phyloP scores from a whole-genome alignment of 306 rosid species.

The Rosa lucieae region DNA sequence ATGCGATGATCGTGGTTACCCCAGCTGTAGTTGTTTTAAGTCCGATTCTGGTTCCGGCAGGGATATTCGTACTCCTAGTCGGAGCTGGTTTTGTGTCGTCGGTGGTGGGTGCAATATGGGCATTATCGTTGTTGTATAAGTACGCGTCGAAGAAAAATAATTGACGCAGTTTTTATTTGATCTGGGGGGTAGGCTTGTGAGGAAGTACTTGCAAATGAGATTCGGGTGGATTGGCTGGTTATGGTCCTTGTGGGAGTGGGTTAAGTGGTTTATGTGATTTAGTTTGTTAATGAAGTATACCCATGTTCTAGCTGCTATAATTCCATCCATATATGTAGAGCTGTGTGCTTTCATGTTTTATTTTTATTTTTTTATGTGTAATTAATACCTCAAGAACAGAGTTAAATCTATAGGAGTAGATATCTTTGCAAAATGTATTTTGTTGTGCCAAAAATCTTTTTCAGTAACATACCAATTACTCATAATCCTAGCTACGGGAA shows the following conservation, averaged over 20 bases:
- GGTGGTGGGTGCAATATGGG: conserved; percentile 29
- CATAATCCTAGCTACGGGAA: too few relatives aligned
- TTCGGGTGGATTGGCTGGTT: neutral
- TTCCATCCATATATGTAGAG: neutral
- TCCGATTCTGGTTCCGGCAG: conserved; percentile 55
- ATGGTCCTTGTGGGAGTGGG: neutral
- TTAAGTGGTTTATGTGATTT: neutral
- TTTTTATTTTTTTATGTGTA: too few relatives aligned
- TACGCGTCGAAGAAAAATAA: neutral
- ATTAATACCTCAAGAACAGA: too few relatives aligned
- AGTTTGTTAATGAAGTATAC: neutral
- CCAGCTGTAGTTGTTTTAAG: conserved; percentile 58
- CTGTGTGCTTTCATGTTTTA: too few relatives aligned
- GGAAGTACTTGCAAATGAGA: neutral
- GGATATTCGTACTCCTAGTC: conserved; percentile 28
- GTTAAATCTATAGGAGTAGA: too few relatives aligned
- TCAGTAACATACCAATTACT: too few relatives aligned
- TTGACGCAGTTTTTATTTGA: neutral
- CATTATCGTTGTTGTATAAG: neutral
- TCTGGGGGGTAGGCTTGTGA: neutral
- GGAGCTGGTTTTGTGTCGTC: conserved; percentile 45
- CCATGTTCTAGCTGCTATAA: too few relatives aligned
- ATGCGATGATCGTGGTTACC: conserved; percentile 57
- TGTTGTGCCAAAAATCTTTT: too few relatives aligned
- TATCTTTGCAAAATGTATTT: too few relatives aligned